Evolutionary conservation across 2,329 filamentous ascomycete genomes (phyloP).

Genomic region (Aspergillus pseudoterreus): DNA sequence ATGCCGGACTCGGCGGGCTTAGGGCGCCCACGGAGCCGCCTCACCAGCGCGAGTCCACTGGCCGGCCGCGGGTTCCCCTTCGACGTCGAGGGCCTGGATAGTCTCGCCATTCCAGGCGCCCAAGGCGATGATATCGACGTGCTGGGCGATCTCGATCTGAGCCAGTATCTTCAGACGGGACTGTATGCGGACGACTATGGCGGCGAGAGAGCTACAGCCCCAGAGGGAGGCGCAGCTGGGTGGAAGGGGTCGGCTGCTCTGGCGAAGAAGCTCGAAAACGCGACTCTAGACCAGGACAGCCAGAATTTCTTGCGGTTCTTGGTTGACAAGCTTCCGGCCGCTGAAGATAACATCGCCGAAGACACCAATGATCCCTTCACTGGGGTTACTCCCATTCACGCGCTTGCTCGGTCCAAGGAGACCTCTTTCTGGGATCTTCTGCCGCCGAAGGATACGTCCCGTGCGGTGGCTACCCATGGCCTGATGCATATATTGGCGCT

Average conservation of each 20-base stretch:
- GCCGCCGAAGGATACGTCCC: conserved; percentile 51
- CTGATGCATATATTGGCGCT: conserved; percentile 71
- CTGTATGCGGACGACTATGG: conserved; percentile 21
- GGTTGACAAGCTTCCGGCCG: conserved; percentile 39
- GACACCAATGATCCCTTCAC: conserved; percentile 7
- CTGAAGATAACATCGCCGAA: conserved; percentile 17
- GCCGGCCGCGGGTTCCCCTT: conserved; percentile 46
- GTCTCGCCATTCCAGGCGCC: conserved; percentile 17
- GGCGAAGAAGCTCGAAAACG: conserved; percentile 44
- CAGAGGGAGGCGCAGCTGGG: too few species aligned
- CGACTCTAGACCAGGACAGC: conserved; percentile 56
- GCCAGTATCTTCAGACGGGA: conserved; percentile 31
- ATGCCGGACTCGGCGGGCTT: conserved; percentile 22
- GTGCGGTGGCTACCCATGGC: conserved; percentile 67
- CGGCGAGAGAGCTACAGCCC: too few species aligned
- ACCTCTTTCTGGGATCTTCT: conserved; percentile 69
- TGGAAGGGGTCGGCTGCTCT: background rate
- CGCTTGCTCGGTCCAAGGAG: background rate
- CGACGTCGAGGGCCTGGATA: conserved; percentile 23
- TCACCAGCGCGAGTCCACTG: conserved; percentile 60
- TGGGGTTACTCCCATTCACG: background rate
- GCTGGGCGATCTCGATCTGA: conserved; percentile 27
- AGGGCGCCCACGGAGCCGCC: conserved; percentile 46
- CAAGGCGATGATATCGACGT: conserved; percentile 19
- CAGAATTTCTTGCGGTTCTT: conserved; percentile 63